Evolutionary conservation across 345 rosid species (phyloP), one percentile per base, ranked within the genome.

Genomic region (Odontarrhena argentea): DNA sequence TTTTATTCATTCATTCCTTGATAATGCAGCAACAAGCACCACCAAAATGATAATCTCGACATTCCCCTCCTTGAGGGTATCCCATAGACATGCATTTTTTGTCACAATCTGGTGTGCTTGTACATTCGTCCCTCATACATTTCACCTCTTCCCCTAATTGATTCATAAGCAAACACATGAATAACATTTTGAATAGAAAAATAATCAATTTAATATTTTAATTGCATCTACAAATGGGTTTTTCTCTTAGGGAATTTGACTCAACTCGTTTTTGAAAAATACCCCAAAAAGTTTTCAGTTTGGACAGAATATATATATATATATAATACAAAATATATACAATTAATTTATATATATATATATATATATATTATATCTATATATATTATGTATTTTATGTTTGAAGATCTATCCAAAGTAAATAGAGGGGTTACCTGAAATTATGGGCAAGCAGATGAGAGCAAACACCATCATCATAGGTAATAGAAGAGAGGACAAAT

Each of bases 41-140:
- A 12, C 73, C 73, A 18, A 4, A 11, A 59, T 35, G 34, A 41
- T 59, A 28, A 9, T 2, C 2, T 30, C 66, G 73, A 59, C 73
- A 68, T 1, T 2, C 10, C 3, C 73, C 73, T 59, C 73, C 73
- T 59, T 15, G 50, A 2, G 59, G 36, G 5, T 49, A 59, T 9
- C 73, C 73, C 52, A 10, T 30, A 15, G 43, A 9, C 44, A 12
- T 1, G 58, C 73, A 68, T 41, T 68, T 41, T 40, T 6, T 26
- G 22, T 12, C 10, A 24, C 73, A 69, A 3, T 3, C 15, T 7
- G 22, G 48, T 49, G 73, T 59, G 44, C 6, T 9, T 30, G 1
- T 41, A 41, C 66, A 69, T n/a, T 44, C 26, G 10, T 49, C 73
- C 2, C 9, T 40, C 10, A 7, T n/a, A 41, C 73, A 69, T 11